Evolutionary conservation across 495 filamentous ascomycete genomes (phyloP).

Genomic region (Aspergillus baeticus): DNA sequence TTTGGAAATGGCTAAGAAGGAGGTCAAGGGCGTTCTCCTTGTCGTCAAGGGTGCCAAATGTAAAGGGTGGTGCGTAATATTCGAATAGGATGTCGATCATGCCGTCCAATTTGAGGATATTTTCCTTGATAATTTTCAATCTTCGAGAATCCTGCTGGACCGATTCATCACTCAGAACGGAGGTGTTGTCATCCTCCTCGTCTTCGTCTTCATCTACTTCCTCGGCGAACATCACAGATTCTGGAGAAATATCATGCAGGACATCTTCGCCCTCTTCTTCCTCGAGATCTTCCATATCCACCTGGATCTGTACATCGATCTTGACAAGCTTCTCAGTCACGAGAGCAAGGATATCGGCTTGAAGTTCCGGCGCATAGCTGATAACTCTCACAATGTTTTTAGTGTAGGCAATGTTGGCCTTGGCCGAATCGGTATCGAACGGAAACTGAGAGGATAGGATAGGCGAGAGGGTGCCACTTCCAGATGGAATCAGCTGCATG

Average conservation of each 20-base stretch:
- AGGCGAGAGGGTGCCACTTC: conserved; percentile 65
- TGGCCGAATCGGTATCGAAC: conserved; percentile 66
- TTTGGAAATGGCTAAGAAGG: conserved; percentile 77
- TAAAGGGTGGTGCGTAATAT: conserved; percentile 71
- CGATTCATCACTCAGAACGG: conserved; percentile 41
- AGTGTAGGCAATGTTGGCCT: conserved; percentile 72
- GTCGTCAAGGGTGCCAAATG: conserved; percentile 42
- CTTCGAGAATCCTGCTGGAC: conserved; percentile 48
- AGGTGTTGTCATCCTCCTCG: conserved; percentile 56
- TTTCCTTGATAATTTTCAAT: conserved; percentile 65
- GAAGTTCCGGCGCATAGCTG: conserved; percentile 75
- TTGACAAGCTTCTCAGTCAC: conserved; percentile 84
- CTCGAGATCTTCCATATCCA: conserved; percentile 83
- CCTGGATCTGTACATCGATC: conserved; percentile 90
- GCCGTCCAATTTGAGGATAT: conserved; percentile 88
- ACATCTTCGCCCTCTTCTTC: conserved; percentile 63
- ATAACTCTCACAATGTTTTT: conserved; percentile 73
- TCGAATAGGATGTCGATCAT: conserved; percentile 87
- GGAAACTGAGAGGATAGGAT: conserved; percentile 70
- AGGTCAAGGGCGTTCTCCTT: conserved; percentile 61
- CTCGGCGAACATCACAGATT: conserved; percentile 34
- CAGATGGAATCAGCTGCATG: conserved; percentile 72
- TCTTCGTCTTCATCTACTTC: conserved; percentile 61
- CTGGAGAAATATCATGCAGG: conserved; percentile 36
- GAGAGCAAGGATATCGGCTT: conserved; percentile 75